A percentile compares a stretch with the other conserved stretches of the same genome.
These are phyloP conservation scores for Mortierella sp. DNA, from an alignment of 371 early-diverging fungal genomes.

Conservation along the genomic window DNA sequence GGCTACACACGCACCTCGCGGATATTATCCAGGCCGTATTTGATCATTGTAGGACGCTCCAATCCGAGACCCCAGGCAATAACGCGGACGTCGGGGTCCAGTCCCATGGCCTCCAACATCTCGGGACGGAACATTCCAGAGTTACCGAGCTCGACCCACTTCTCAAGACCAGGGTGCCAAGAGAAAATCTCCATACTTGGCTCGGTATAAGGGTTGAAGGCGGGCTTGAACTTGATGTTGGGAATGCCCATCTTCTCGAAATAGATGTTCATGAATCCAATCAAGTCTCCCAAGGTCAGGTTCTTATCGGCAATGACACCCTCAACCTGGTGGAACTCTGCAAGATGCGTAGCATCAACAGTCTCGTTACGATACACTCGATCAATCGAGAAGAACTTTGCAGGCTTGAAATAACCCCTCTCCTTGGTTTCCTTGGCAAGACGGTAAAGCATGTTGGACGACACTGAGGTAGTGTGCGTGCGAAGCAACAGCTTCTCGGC, in stretches of 20 bases:
- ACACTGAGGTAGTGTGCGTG: slow-evolving; percentile 99
- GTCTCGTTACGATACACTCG: slow-evolving; percentile 99
- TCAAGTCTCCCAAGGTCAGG: slow-evolving; percentile 96
- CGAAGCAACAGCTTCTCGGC: slow-evolving; percentile 96
- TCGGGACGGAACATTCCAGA: slow-evolving; percentile 99
- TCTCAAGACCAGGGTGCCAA: slow-evolving; percentile 94
- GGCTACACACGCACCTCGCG: slow-evolving; percentile 73
- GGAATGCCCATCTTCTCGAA: slow-evolving; percentile 98
- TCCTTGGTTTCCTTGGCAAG: slow-evolving; percentile 86
- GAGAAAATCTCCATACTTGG: slow-evolving; percentile 99
- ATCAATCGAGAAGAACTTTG: slow-evolving; percentile 99
- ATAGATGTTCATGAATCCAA: slow-evolving; percentile 97
- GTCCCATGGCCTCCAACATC: slow-evolving; percentile 98
- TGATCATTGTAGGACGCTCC: slow-evolving; percentile 99
- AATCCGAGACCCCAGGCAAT: slow-evolving; percentile 99
- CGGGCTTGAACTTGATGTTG: slow-evolving; percentile 99
- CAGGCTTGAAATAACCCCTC: slow-evolving; percentile 83
- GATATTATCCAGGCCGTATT: slow-evolving; percentile 97
- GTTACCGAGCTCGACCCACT: slow-evolving; percentile 99
- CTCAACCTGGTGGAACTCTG: slow-evolving; percentile 99
- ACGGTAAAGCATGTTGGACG: slow-evolving; percentile 93
- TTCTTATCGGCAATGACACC: slow-evolving; percentile 98
- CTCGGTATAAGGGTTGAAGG: slow-evolving; percentile 99
- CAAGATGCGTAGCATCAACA: slow-evolving; percentile 99
- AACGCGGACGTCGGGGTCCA: slow-evolving; percentile 96